Conservation (phyloP, 192 early-diverging fungal species). For the Ramicandelaber brevisporus region DNA sequence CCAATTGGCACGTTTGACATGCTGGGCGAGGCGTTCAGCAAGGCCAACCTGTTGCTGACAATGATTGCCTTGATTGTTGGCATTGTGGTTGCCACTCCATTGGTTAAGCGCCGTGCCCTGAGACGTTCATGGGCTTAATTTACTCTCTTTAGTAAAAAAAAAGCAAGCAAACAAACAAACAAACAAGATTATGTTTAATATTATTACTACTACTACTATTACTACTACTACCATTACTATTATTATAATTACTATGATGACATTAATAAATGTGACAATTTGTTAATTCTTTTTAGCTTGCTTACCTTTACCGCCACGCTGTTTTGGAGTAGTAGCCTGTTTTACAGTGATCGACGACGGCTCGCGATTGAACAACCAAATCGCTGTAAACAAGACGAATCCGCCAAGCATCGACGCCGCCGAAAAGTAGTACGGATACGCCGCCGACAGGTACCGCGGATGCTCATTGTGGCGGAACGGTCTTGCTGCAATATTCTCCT, state of each 20-base stretch:
- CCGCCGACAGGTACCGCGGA: slow-evolving; percentile 68
- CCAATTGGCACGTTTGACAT: slow-evolving; percentile 86
- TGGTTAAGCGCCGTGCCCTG: slow-evolving; percentile 33
- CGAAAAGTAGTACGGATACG: slow-evolving; percentile 83
- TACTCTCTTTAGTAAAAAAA: slow-evolving; percentile 1
- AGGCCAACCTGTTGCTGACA: slow-evolving; percentile 54
- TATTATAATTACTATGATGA: too few species aligned
- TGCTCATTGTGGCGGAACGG: slow-evolving; percentile 93
- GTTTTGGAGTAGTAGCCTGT: too few species aligned
- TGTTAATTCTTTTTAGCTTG: too few species aligned
- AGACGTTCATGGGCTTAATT: slow-evolving; percentile 24
- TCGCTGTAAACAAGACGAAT: slow-evolving; percentile 57
- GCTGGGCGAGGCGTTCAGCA: slow-evolving; percentile 78
- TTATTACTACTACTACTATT: too few species aligned
- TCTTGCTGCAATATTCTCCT: slow-evolving; percentile 56
- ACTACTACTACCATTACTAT: too few species aligned
- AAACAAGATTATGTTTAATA: too few species aligned
- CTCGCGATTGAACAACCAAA: too few species aligned
- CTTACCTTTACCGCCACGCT: too few species aligned
- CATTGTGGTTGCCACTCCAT: slow-evolving; percentile 42
- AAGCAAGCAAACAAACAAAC: too few species aligned
- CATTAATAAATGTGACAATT: too few species aligned
- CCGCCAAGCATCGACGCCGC: slow-evolving; percentile 58
- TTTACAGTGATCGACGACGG: too few species aligned
- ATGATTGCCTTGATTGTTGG: slow-evolving; percentile 49